Base-by-base conservation (phyloP, 2,329 filamentous ascomycete species). In the Anthostomella pinea region DNA sequence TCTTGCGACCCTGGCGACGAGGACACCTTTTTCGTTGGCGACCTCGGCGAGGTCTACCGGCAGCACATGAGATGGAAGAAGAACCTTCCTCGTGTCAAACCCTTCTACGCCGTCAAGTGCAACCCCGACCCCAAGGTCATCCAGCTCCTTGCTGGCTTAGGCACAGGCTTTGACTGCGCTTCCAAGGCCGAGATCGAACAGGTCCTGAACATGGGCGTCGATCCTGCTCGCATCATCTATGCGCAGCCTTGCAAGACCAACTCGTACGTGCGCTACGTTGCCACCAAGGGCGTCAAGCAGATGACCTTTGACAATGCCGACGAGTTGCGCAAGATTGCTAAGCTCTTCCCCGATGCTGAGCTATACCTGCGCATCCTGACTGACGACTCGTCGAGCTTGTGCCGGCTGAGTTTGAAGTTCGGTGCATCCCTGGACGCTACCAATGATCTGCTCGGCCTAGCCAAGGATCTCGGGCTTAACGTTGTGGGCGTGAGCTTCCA, bases 251-350 rank as follows among this genome's bases (percentile, higher is more conserved):
- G 93, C 85, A 98, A 98, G 81, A 98, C 93, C 57, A 95, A 93
- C 71, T 96, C 91, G 30, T 97, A 96, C 65, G 77, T 98, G 46
- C 88, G 90, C 59, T 95, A 90, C 59, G 93, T 94, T 48, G 81
- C 85, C 58, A 77, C 81, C 60, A 74, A 83, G 51, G 85, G 85
- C 52, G 93, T 98, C 62, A 91, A 86, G 70, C 87, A 95, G 74
- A 97, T 98, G 91, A 98, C 93, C 3, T 97, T 98, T 61, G 93
- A 98, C 77, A 98, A 98, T 56, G 81, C 85, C 62, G 93, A 98
- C 64, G 93, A 98, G 75, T 79, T 98, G 34, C 88, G 91, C 79
- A 98, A 98, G 77, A 91, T 95, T 65, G 93, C 94, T 66, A 85
- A 88, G 65, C 79, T 93, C 54, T 96, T 79, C 59, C 91, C 93